Percentiles rank a stretch among this genome's conserved stretches.
phyloP scores from a whole-genome alignment of 495 filamentous ascomycete genomes.

The Glutinoglossum americanum region DNA sequence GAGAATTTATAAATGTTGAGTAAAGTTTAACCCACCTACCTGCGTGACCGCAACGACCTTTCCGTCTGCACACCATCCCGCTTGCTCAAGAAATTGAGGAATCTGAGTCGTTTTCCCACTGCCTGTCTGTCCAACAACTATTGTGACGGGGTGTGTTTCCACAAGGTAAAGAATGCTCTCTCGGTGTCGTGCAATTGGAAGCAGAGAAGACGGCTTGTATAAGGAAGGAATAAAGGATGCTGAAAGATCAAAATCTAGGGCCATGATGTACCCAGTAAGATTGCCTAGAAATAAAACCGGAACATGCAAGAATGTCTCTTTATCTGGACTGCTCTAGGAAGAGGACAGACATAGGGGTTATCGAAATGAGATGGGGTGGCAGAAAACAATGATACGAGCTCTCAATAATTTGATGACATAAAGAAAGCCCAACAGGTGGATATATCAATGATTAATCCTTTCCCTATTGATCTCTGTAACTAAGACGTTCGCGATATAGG shows the following conservation, averaged over 20 bases:
- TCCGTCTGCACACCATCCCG: conserved; percentile 71
- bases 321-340: background rate
- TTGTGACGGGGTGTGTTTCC: conserved; percentile 20
- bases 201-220: conserved; percentile 19
- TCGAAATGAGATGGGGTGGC: background rate
- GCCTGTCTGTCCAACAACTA: conserved; percentile 22
- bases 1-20: background rate
- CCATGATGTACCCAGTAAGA: background rate
- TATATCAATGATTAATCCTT: background rate
- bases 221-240: conserved; percentile 11
- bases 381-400: background rate
- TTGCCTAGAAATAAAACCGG: background rate
- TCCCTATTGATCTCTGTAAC: background rate
- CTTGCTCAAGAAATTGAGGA: conserved; percentile 23
- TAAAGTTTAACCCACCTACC: conserved; percentile 28
- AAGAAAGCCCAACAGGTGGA: background rate
- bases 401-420: background rate
- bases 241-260: conserved; percentile 2
- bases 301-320: background rate
- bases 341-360: background rate
- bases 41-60: conserved; percentile 82
- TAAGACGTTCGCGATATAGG: background rate
- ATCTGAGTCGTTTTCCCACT: conserved; percentile 28
- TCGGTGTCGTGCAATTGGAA: conserved; percentile 22
- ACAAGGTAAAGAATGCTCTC: conserved; percentile 20